Base-by-base conservation (phyloP, 2,329 filamentous ascomycete species). In the Tricladium varicosporioides region DNA sequence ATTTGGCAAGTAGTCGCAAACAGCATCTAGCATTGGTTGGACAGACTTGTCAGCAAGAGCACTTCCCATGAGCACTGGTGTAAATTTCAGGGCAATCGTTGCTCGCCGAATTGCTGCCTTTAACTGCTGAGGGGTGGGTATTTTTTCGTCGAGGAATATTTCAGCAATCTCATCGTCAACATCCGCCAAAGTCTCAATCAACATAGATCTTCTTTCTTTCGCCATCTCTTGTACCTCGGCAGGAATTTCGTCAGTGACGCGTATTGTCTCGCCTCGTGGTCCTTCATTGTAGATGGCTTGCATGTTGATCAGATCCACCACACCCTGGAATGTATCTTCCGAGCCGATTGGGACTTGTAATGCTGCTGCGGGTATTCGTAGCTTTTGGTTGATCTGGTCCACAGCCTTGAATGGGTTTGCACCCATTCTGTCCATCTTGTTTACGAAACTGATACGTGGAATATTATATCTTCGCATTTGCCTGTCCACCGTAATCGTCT, bases 391-490 rank as follows among this genome's bases (percentile, higher is more conserved):
- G 80, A 99, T 97, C 76, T 97, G 92, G 43, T 99, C 93, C 56
- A 99, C 86, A 8, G 92, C 92, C 76, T 96, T 97, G 85, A 92
- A 99, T 8, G 94, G 94, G 72, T 99, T 97, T 63, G 94, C 91
- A 59, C 94, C 94, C 89, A 97, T 97, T 64, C 94, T 88, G 71
- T 99, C 94, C 93, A 99, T 97, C 82, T 99, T 99, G 80, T 99
- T 99, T 72, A 99, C 86, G 70, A 99, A 99, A 54, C 90, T 96
- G 73, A 99, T 87, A 67, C 94, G 84, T 60, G 94, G 94, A 61
- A 99, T 87, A 71, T 97, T 93, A 80, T 99, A 99, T 66, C 94
- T 87, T 79, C 92, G 91, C 94, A 99, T 99, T 78, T 99, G 94
- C 67, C 94, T 85, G 74, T 99, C 92, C 63, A 99, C 94, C 1